These are phyloP conservation scores for Alternaria triticimaculans DNA, from an alignment of 2,329 filamentous ascomycete genomes.

Conservation along the genomic window DNA sequence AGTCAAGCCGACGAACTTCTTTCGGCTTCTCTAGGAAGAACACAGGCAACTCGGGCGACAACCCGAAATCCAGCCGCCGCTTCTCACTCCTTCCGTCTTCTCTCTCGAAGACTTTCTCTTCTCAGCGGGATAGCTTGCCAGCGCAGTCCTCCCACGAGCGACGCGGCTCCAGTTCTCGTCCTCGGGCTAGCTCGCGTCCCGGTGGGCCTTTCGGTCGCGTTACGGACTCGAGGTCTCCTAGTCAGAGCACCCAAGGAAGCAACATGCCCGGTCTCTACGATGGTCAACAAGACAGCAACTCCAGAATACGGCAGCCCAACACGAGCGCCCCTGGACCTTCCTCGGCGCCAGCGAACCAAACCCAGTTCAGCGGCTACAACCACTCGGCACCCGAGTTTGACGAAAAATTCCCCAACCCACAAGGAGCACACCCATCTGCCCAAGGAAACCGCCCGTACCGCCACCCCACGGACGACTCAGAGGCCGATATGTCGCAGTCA, in stretches of 20 bases:
- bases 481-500: conserved; percentile 38
- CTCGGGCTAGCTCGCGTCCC: conserved; percentile 42
- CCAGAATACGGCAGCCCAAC: conserved; percentile 29
- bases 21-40: conserved; percentile 59
- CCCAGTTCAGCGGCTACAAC: conserved; percentile 42
- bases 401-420: conserved; percentile 46
- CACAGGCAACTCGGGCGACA: conserved; percentile 45
- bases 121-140: conserved; percentile 45
- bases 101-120: conserved; percentile 55
- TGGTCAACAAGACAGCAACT: conserved; percentile 43
- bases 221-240: conserved; percentile 50
- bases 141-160: conserved; percentile 43
- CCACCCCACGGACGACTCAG: conserved; percentile 43
- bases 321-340: conserved; percentile 32
- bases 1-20: conserved; percentile 57
- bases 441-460: conserved; percentile 35
- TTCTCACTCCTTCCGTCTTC: conserved; percentile 60
- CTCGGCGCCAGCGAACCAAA: conserved; percentile 47
- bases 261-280: conserved; percentile 54
- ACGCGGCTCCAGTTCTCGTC: conserved; percentile 40
- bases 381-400: conserved; percentile 36
- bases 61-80: conserved; percentile 51
- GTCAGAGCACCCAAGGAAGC: conserved; percentile 54
- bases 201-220: conserved; percentile 53
- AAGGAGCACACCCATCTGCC: conserved; percentile 38